Evolutionary conservation across 78 protist genomes (phyloP), one percentile per base, ranked within the genome.

Genomic region (Dictyostelium firmibasis): DNA sequence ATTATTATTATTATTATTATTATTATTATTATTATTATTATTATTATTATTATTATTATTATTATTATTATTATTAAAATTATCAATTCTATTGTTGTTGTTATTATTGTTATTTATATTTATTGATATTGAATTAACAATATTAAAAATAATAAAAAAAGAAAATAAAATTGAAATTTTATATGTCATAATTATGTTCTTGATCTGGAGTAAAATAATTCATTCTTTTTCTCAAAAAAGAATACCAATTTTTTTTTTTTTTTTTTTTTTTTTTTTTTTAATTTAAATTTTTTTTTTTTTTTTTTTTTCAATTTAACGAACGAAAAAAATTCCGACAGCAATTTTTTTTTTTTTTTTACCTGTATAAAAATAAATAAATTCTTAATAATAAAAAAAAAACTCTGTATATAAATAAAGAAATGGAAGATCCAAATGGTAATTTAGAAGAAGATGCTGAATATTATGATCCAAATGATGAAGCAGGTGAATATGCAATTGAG

Each of bases 391-490:
- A 18, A 77, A n/a, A 35, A 18, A 41, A 2, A 31, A 16, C 1
- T 27, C n/a, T n/a, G n/a, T n/a, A n/a, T 25, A 72, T 33, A 72
- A 27, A 72, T 72, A 72, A 35, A n/a, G n/a, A n/a, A 35, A 77
- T 41, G 83, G 60, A 41, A 43, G 60, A 77, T 23, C 31, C 50
- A 20, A 77, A 77, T 77, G 44, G 44, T 14, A 77, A 38, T n/a
- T 14, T 77, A 16, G 83, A 77, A 23, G 64, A 41, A n/a, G 29
- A 35, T 20, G 83, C 33, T 38, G 64, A 77, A 77, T 23, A 16
- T 77, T 77, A 41, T 43, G 36, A 77, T 41, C 83, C 83, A 77
- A 77, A 77, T 77, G 83, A 77, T 41, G 64, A 35, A 41, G 60
- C 50, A 31, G 60, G 50, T n/a, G 83, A 43, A 72, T 27, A 33